Evolutionary conservation across 306 rosid species (phyloP), one percentile per base, ranked within the genome.

Genomic region (Inga leiocalycina): DNA sequence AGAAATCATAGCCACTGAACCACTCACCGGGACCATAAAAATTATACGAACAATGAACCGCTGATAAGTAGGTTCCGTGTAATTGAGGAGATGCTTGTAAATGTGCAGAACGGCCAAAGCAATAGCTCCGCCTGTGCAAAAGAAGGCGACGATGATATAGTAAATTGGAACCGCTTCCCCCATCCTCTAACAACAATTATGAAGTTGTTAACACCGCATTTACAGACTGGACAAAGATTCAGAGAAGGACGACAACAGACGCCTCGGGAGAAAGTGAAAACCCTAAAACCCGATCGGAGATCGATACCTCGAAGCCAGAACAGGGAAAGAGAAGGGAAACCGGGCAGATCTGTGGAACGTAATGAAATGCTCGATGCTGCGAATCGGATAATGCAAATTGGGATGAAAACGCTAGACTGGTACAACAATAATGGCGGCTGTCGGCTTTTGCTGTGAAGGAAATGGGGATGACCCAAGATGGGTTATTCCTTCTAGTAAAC

Each of bases 1-100:
- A 75, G 22, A 67, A 61, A 65, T 44, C 41, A 67, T 56, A 66
- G 4, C 2, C 8, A 61, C 6, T 57, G 4, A 71, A 80, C 16
- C 6, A 86, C 94, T 89, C 70, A 95, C 99, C 77, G 97, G 99
- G 41, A 96, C 99, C 99, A 96, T 96, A 78, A 94, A 96, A 72
- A 96, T 85, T 79, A 96, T 96, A 48, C 99, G 94, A 54, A 94
- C 99, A 44, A 96, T 96, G 79, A 86, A 92, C 64, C 99, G 92
- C 88, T 96, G 99, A 80, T 96, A 96, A 80, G 95, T 94, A 52
- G 99, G 99, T 41, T 96, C 99, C 10, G 98, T 96, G 84, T 96
- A 96, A 84, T 96, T 96, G 86, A 90, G 84, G 76, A 96, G 97
- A 82, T 96, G 99, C 78, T 92, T 79, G 81, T 92, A 96, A 75